A percentile compares a stretch with the other conserved stretches of the same genome.
phyloP scores from a whole-genome alignment of 192 early-diverging fungal genomes.

The Linnemannia zychae region DNA sequence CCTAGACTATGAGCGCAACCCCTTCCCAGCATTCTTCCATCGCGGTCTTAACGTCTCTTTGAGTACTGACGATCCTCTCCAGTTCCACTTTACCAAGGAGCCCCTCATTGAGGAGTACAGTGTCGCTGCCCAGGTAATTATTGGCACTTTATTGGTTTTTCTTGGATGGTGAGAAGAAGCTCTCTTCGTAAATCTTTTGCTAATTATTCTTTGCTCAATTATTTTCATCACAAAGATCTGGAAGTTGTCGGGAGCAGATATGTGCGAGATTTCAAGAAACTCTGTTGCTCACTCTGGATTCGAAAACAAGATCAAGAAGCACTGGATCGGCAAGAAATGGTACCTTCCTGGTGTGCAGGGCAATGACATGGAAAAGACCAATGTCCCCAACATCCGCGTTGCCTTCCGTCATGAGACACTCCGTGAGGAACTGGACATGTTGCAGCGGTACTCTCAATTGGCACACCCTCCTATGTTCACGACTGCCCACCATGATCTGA shows the following conservation, averaged over 20 bases:
- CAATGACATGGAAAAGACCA: conserved; percentile 94
- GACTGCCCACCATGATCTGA: conserved; percentile 28
- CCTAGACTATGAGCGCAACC: conserved; percentile 94
- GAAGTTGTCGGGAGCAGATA: conserved; percentile 93
- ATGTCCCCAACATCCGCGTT: conserved; percentile 92
- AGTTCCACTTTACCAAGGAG: conserved; percentile 99
- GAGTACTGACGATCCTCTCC: conserved; percentile 96
- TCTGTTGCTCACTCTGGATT: conserved; percentile 93
- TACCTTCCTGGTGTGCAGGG: conserved; percentile 82
- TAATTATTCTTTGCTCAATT: background rate
- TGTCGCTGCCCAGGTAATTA: conserved; percentile 88
- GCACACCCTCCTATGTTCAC: conserved; percentile 46
- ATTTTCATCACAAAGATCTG: conserved; percentile 76
- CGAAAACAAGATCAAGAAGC: conserved; percentile 91
- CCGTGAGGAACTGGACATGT: conserved; percentile 80
- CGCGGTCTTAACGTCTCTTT: conserved; percentile 94
- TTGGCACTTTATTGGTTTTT: background rate
- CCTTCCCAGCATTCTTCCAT: conserved; percentile 94
- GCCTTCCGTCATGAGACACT: conserved; percentile 90
- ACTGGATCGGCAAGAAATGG: conserved; percentile 92
- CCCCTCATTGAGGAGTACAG: conserved; percentile 98
- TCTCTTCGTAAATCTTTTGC: conserved; percentile 1
- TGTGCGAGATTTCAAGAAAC: conserved; percentile 97
- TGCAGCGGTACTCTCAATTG: conserved; percentile 61
- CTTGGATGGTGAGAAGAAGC: background rate